Base-by-base conservation (phyloP, 2,329 filamentous ascomycete genomes). In the Sporothrix humicola region DNA sequence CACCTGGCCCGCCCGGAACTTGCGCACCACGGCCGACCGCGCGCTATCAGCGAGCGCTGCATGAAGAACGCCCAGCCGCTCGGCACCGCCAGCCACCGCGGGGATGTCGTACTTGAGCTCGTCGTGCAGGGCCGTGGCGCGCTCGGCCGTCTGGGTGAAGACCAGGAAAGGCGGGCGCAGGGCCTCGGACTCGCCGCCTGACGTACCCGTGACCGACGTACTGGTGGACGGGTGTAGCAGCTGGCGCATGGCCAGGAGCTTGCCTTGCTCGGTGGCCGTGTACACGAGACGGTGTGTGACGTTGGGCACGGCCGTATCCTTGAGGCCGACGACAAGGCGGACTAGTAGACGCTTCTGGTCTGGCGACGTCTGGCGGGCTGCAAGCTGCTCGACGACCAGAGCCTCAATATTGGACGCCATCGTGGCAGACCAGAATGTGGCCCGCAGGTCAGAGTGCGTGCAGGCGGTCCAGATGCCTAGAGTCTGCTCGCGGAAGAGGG, bases 41-140 rank as follows among this genome's bases (percentile, higher is more conserved):
- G 90, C 90, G 3, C 87, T 87, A 79, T 95, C 92, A 0, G 93
- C 90, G 7, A 99, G 89, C 31, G 93, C 91, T 10, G 95, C 94
- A 82, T 99, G 96, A 15, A 99, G 88, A 0, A 97, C 93, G 0
- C 95, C 95, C 73, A 98, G 93, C 56, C 96, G 90, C 0, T 91
- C 88, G 1, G 92, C 90, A 17, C 95, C 95, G 58, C 95, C 95
- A 6, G 95, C 95, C 81, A 94, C 91, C 0, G 92, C 86, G 0
- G 96, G 94, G 63, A 99, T 97, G 80, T 99, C 96, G 83, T 97
- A 99, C 75, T 93, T 91, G 44, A 99, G 88, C 81, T 99, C 96
- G 48, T 93, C 91, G 80, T 97, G 91, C 1, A 99, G 87, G 5
- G 96, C 94, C 46, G 92, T 89, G 0, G 96, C 96, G 77, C 96